phyloP scores from a whole-genome alignment of 495 filamentous ascomycete genomes.

The Cryomyces minteri region DNA sequence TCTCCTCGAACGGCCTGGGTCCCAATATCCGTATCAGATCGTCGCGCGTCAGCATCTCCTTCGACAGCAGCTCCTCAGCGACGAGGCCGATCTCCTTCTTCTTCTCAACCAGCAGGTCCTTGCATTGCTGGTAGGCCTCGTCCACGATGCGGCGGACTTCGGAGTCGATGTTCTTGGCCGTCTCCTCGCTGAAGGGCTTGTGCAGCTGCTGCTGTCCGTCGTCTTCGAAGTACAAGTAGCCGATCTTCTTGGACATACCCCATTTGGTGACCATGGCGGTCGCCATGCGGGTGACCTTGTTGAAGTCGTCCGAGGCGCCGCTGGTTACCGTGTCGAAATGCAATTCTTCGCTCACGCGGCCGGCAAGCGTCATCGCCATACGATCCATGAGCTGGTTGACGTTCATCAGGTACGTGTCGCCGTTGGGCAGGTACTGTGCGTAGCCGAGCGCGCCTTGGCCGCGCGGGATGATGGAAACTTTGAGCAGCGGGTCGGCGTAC shows the following conservation, averaged over 20 bases:
- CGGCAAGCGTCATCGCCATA: constrained; percentile 98
- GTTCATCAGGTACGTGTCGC: constrained; percentile 87
- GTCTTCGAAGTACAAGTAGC: constrained; percentile 70
- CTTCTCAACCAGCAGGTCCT: constrained; percentile 61
- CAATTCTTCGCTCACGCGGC: constrained; percentile 83
- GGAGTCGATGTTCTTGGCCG: constrained; percentile 71
- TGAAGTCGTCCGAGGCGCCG: constrained; percentile 92
- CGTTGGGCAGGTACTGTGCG: constrained; percentile 82
- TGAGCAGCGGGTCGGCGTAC: constrained; percentile 89
- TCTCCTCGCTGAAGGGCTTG: constrained; percentile 92
- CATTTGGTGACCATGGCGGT: constrained; percentile 94
- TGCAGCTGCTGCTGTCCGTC: constrained; percentile 59
- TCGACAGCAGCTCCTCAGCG: constrained; percentile 79
- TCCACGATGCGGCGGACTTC: constrained; percentile 84
- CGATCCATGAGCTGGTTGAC: constrained; percentile 95
- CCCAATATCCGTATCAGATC: constrained; percentile 83
- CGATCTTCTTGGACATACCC: constrained; percentile 90
- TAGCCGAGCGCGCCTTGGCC: constrained; percentile 87
- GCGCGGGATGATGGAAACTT: constrained; percentile 96
- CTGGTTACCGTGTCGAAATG: constrained; percentile 93
- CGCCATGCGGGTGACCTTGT: constrained; percentile 92
- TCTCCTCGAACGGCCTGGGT: constrained; percentile 61
- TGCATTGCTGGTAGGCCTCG: constrained; percentile 81
- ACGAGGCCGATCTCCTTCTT: constrained; percentile 77
- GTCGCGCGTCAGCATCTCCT: constrained; percentile 79